Base-by-base conservation (phyloP, 768 basidiomycete species). In the Leccinum broughii region DNA sequence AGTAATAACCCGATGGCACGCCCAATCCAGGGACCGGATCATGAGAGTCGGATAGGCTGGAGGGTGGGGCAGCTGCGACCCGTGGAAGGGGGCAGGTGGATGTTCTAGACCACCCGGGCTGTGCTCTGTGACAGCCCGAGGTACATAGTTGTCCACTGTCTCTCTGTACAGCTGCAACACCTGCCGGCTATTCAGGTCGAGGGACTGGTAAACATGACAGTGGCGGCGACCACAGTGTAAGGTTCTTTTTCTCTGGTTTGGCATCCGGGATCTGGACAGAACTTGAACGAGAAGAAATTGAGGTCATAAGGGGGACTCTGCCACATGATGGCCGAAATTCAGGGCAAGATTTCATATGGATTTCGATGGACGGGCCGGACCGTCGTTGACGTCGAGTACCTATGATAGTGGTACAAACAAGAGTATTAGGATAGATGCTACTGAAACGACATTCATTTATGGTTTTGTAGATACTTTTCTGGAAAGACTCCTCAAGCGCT, bases 401-500 rank as follows among this genome's bases (percentile, higher is more conserved):
- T 17, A 17, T 3, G 44, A 6, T 20, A 39, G 24, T 53, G n/a
- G 49, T 60, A 65, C 61, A 63, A 50, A 51, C 41, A 53, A 4
- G 26, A 60, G 28, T 15, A 3, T 13, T 6, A 32, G 58, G 22
- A 32, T 28, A 57, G 26, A 56, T 24, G 50, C 28, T 50, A 11
- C 34, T 14, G 11, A 7, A 20, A 17, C 8, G 46, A 41, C 34
- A 1, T 22, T 54, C 39, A 24, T 30, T 52, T 68, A 73, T 65
- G 64, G 14, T 48, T 70, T 71, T 44, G 67, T 67, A n/a, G 75
- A 65, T 24, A 80, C 72, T 70, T 79, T 82, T 67, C 79, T 74
- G 59, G 80, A 91, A 68, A 93, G 73, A 48, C 73, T 84, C 72
- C 81, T 84, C 76, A 92, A 63, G 70, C 90, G 80, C 73, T 92